A percentile compares a stretch with the other conserved stretches of the same genome.
These are phyloP conservation scores for Phytophthora pistaciae DNA, from an alignment of 352 stramenopile genomes.

Conservation along the genomic window DNA sequence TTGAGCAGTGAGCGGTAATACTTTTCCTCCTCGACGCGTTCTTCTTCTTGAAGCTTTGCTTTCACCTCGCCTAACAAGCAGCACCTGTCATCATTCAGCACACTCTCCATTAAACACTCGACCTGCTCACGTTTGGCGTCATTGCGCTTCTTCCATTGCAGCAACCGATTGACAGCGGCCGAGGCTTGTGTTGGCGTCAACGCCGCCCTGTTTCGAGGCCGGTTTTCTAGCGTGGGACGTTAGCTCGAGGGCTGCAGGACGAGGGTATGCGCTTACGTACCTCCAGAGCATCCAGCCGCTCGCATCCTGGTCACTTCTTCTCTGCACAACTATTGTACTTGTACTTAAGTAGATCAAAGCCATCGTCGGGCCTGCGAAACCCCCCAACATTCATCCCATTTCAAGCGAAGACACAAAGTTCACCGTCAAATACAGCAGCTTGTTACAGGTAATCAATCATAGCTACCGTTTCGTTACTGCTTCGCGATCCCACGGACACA, in stretches of 20 bases:
- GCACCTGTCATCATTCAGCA: not conserved
- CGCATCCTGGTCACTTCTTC: constrained; percentile 12
- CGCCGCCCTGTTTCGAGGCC: not conserved
- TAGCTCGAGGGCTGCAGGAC: not conserved
- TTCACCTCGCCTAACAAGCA: constrained; percentile 23
- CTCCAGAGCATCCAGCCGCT: not conserved
- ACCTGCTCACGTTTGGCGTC: constrained; percentile 23
- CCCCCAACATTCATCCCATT: constrained; percentile 3
- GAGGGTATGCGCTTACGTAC: no score
- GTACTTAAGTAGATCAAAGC: not conserved
- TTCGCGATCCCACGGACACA: constrained; percentile 77
- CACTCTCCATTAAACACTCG: not conserved
- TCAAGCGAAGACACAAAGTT: constrained; percentile 2
- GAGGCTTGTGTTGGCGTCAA: constrained; percentile 16
- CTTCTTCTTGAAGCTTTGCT: constrained; percentile 25
- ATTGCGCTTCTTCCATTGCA: constrained; percentile 33
- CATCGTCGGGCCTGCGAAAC: constrained; percentile 15
- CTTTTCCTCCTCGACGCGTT: constrained; percentile 33
- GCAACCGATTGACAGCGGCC: constrained; percentile 11
- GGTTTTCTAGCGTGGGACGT: not conserved
- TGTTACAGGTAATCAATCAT: constrained; percentile 7
- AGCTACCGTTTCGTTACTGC: constrained; percentile 47
- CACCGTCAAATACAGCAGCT: constrained; percentile 18
- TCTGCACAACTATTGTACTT: not conserved
- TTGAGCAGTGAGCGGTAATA: constrained; percentile 26